Base-by-base conservation (phyloP, 345 rosid genomes). In the Pugionium cornutum region DNA sequence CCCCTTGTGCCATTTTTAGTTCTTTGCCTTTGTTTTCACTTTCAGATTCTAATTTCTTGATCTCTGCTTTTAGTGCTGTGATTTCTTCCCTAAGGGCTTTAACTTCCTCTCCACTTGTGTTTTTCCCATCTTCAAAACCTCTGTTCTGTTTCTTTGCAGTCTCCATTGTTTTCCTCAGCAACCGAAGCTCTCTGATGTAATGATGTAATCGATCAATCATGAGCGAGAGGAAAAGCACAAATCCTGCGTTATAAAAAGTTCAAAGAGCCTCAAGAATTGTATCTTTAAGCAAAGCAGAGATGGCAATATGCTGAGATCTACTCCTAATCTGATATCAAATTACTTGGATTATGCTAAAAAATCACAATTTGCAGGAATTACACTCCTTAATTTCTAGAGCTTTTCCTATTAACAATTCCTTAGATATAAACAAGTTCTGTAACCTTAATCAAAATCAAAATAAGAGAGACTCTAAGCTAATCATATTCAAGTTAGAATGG, bases 161-260 rank as follows among this genome's bases (percentile, higher is more conserved):
- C 70, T 91, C 96, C 87, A 84, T 85, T 47, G 89, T 74, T 83
- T 87, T 89, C 66, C 96, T 82, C 9, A 91, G 81, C 8, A 81
- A 50, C 2, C 88, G 80, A 10, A 91, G 85, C 47, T 91, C 96
- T 75, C 95, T 85, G 8, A 88, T 89, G 82, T 86, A 89, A 62
- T 91, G 86, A 76, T 91, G 98, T 53, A 89, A 68, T 63, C 98
- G 74, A 65, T 91, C 98, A 26, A 89, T 84, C 98, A 91, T 91
- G 50, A 91, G 72, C 1, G 90, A 44, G 2, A 89, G 90, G 79
- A 87, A 87, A 2, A 91, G 67, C 79, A 89, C 44, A 53, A 91
- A 91, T 25, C 98, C 98, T 91, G 86, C 70, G 18, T 18, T 18
- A 31, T 51, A 4, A 4, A 10, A 18, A 4, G 41, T 8, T 39